These are phyloP conservation scores for Stephania cephalantha DNA, from an alignment of 164 flowering plant species.

Conservation along the genomic window DNA sequence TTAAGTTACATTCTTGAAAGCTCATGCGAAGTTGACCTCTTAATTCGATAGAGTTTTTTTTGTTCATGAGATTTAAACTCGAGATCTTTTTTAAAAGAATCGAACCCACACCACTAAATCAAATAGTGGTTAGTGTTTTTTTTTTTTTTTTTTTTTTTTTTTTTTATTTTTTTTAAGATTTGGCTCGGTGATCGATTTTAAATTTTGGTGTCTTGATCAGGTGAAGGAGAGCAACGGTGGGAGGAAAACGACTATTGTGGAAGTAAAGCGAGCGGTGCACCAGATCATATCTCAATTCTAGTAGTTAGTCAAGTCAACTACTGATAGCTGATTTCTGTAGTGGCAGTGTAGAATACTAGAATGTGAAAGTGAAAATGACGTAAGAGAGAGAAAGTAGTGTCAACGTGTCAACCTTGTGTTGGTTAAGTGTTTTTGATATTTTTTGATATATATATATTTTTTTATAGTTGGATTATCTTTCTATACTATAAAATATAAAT, in stretches of 20 bases:
- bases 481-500: too few species aligned
- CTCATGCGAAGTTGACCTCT: too few species aligned
- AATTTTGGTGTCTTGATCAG: slow-evolving; percentile 22
- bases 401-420: not conserved
- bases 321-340: not conserved
- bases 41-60: too few species aligned
- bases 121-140: too few species aligned
- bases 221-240: slow-evolving; percentile 68
- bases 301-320: not conserved
- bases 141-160: not conserved
- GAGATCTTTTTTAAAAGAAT: too few species aligned
- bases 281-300: slow-evolving; percentile 43
- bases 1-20: too few species aligned
- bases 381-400: not conserved
- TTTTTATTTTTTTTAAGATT: not conserved
- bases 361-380: not conserved
- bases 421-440: too few species aligned
- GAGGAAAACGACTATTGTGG: slow-evolving; percentile 65
- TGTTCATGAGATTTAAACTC: too few species aligned
- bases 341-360: not conserved
- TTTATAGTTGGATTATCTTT: too few species aligned
- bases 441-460: too few species aligned
- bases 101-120: too few species aligned
- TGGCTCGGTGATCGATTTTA: too few species aligned
- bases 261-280: slow-evolving; percentile 68